Evolutionary conservation across 768 basidiomycete genomes (phyloP), one percentile per base, ranked within the genome.

Genomic region (Trametes meyenii): DNA sequence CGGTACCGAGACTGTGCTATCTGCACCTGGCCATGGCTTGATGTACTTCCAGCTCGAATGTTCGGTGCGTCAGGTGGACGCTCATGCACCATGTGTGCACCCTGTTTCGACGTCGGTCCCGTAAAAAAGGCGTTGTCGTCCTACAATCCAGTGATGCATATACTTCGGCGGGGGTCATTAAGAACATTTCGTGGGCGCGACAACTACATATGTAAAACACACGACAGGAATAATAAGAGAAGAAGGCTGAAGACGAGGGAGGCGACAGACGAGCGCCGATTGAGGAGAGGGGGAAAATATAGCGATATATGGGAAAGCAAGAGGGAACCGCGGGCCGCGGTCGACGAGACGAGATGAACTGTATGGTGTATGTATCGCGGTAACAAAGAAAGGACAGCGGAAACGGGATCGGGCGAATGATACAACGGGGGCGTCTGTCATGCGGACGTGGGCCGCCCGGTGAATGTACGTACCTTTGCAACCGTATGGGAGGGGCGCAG

Each of bases 141-240:
- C 51, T 40, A 39, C 39, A 13, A 54, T 54, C 53, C 42, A n/a
- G 42, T 29, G 42, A 44, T 54, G 42, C 53, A 54, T 54, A 35
- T 57, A 55, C 29, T 42, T n/a, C 33, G 44, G 39, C 16, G 21
- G 45, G 53, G 49, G 40, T 44, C 54, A 61, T 56, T 55, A 61
- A 49, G 40, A 43, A 45, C 57, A 55, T 16, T 63, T 63, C 58
- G 42, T 63, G 62, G 29, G 23, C 38, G 36, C 57, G 26, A 54
- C 49, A 55, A 64, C 56, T 64, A 64, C 62, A 64, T 60, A 64
- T 35, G 54, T 63, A 64, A 64, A 59, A 64, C 62, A 64, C 62
- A 64, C 36, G 45, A 40, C 50, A 54, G 29, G 29, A 50, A 39
- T 45, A 46, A 48, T 44, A 48, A 54, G 45, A 58, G 49, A n/a